phyloP scores from a whole-genome alignment of 352 stramenopile species.

The Phytophthora brassicae region DNA sequence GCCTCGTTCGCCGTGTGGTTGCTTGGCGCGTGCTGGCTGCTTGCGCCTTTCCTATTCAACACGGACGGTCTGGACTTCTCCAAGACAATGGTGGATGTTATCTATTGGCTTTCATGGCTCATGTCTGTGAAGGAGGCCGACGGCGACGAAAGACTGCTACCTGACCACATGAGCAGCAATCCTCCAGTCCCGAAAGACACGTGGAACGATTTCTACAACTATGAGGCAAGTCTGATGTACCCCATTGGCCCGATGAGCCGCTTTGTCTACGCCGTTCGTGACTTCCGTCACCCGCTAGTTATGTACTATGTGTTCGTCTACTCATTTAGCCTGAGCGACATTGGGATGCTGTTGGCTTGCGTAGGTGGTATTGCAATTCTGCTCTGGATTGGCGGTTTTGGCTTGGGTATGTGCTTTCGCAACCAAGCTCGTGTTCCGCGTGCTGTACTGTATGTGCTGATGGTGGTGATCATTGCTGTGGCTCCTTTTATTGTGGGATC shows the following conservation, averaged over 20 bases:
- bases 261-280: constrained; percentile 74
- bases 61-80: constrained; percentile 87
- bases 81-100: constrained; percentile 81
- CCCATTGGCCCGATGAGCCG: constrained; percentile 68
- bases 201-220: constrained; percentile 76
- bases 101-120: constrained; percentile 87
- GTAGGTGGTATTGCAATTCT: constrained; percentile 60
- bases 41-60: constrained; percentile 88
- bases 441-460: constrained; percentile 66
- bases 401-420: constrained; percentile 45
- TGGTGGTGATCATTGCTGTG: constrained; percentile 64
- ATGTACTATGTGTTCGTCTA: constrained; percentile 86
- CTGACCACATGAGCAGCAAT: constrained; percentile 30
- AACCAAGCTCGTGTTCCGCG: constrained; percentile 68
- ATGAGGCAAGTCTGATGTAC: constrained; percentile 74
- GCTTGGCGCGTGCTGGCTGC: constrained; percentile 78
- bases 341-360: constrained; percentile 58
- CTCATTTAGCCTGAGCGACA: constrained; percentile 69
- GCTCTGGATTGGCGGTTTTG: constrained; percentile 70
- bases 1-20: constrained; percentile 84
- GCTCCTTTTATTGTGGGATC: constrained; percentile 64
- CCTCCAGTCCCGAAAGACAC: constrained; percentile 60
- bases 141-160: constrained; percentile 35
- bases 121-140: too few species aligned
- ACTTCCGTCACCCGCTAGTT: constrained; percentile 71